These are phyloP conservation scores for Termitomyces sp. DNA, from an alignment of 768 basidiomycete species.

Conservation along the genomic window DNA sequence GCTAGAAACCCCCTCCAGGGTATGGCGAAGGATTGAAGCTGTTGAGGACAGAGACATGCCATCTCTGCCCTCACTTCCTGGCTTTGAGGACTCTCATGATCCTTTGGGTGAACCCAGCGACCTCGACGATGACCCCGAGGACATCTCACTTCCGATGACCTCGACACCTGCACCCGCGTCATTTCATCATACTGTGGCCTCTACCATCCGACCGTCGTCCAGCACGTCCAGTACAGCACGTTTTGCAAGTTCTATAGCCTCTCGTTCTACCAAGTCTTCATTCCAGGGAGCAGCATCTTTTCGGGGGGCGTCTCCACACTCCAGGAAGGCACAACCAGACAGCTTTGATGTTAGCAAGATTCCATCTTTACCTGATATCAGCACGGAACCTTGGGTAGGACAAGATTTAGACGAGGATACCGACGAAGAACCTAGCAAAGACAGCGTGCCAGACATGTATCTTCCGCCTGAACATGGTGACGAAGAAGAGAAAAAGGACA, in stretches of 20 bases:
- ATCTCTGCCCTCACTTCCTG: slow-evolving; percentile 74
- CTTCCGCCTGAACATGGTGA: slow-evolving; percentile 44
- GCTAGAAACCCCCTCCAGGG: slow-evolving; percentile 80
- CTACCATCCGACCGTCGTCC: slow-evolving; percentile 43
- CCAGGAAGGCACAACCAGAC: slow-evolving; percentile 30
- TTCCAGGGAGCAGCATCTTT: slow-evolving; percentile 25
- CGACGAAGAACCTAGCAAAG: slow-evolving; percentile 38
- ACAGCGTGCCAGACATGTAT: slow-evolving; percentile 52
- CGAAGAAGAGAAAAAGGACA: slow-evolving; percentile 33
- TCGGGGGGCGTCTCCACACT: slow-evolving; percentile 24
- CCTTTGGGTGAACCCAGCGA: slow-evolving; percentile 23
- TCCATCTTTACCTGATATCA: slow-evolving; percentile 46
- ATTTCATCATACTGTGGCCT: slow-evolving; percentile 41
- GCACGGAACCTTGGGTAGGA: slow-evolving; percentile 25
- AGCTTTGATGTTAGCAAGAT: slow-evolving; percentile 64
- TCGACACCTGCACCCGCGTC: slow-evolving; percentile 56
- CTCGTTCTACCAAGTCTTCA: slow-evolving; percentile 49
- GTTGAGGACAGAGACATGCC: slow-evolving; percentile 76
- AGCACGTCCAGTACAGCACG: slow-evolving; percentile 46
- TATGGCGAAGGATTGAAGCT: slow-evolving; percentile 80
- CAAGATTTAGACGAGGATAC: slow-evolving; percentile 34
- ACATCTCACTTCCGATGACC: slow-evolving; percentile 51
- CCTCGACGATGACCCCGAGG: slow-evolving; percentile 36
- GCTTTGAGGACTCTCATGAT: slow-evolving; percentile 58
- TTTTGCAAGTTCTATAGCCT: slow-evolving; percentile 47